These are phyloP conservation scores for Artemisia argyi DNA, from an alignment of 129 eudicot species.

Conservation along the genomic window DNA sequence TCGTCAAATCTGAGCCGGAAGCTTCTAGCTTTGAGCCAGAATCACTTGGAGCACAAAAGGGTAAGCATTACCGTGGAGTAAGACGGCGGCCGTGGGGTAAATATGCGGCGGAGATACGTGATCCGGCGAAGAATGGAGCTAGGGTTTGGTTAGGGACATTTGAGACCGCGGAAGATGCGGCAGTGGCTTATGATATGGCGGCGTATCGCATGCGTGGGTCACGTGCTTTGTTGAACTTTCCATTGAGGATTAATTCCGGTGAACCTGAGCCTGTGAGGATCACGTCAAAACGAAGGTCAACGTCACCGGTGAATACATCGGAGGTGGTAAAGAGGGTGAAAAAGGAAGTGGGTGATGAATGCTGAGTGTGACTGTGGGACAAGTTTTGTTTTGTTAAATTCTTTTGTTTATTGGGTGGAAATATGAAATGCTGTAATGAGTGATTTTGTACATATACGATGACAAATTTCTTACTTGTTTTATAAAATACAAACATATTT, in stretches of 20 bases:
- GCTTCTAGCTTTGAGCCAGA: slow-evolving; percentile 3
- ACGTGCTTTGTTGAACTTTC: slow-evolving; percentile 77
- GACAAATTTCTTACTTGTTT: no score
- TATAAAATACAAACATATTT: no score
- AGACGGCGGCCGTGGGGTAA: slow-evolving; percentile 87
- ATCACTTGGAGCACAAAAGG: slow-evolving; percentile 25
- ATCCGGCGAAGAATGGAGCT: slow-evolving; percentile 86
- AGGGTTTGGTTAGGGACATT: slow-evolving; percentile 86
- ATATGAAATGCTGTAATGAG: no score
- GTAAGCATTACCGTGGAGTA: slow-evolving; percentile 72
- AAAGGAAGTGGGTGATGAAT: no score
- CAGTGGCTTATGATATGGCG: slow-evolving; percentile 73
- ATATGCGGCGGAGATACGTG: slow-evolving; percentile 87
- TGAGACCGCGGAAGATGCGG: slow-evolving; percentile 88
- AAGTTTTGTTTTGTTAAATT: no score
- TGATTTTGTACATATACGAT: no score
- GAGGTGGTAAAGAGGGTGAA: slow-evolving; percentile 44
- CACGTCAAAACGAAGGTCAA: slow-evolving; percentile 43
- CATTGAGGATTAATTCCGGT: slow-evolving; percentile 69
- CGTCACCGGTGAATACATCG: slow-evolving; percentile 37
- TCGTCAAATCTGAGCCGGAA: slow-evolving; percentile 51
- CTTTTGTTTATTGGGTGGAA: no score
- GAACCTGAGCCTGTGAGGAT: slow-evolving; percentile 84
- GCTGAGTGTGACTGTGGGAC: no score
- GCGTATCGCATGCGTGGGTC: slow-evolving; percentile 84